phyloP scores from a whole-genome alignment of 257 asterid species.

The Echium plantagineum region DNA sequence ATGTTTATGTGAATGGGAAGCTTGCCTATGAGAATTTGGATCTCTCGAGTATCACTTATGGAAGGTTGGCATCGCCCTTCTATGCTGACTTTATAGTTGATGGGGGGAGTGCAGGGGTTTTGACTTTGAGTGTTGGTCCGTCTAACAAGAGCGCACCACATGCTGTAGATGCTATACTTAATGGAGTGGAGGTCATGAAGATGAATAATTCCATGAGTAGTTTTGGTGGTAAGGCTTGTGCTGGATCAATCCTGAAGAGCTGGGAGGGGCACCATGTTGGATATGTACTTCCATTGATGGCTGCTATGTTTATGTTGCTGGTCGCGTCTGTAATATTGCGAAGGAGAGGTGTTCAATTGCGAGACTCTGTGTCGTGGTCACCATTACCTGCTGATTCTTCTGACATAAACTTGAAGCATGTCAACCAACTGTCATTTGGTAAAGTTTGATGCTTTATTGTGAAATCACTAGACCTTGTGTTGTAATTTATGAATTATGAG shows the following conservation, averaged over 20 bases:
- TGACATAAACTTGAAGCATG: slow-evolving; percentile 35
- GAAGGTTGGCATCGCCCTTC: slow-evolving; percentile 70
- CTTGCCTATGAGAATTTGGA: slow-evolving; percentile 75
- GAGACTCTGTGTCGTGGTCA: slow-evolving; percentile 41
- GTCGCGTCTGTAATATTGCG: slow-evolving; percentile 40
- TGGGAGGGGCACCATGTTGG: slow-evolving; percentile 42
- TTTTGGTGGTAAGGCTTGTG: slow-evolving; percentile 56
- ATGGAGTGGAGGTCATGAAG: slow-evolving; percentile 85
- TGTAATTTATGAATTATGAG: too few relatives aligned
- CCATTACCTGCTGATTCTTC: slow-evolving; percentile 62
- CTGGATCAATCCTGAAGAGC: slow-evolving; percentile 36
- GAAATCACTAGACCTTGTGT: not conserved
- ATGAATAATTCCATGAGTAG: slow-evolving; percentile 66
- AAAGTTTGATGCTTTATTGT: slow-evolving; percentile 27
- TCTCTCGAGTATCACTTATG: slow-evolving; percentile 34
- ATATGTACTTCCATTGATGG: slow-evolving; percentile 34
- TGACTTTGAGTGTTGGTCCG: slow-evolving; percentile 68
- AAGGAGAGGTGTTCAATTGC: slow-evolving; percentile 29
- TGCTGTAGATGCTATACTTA: slow-evolving; percentile 69
- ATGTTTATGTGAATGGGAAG: slow-evolving; percentile 63
- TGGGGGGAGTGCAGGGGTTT: slow-evolving; percentile 22
- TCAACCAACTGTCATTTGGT: slow-evolving; percentile 23
- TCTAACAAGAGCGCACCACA: slow-evolving; percentile 47
- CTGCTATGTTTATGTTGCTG: slow-evolving; percentile 44
- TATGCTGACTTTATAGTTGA: slow-evolving; percentile 76